phyloP scores from a whole-genome alignment of 2,329 filamentous ascomycete species.

The Juglanconis sp. region DNA sequence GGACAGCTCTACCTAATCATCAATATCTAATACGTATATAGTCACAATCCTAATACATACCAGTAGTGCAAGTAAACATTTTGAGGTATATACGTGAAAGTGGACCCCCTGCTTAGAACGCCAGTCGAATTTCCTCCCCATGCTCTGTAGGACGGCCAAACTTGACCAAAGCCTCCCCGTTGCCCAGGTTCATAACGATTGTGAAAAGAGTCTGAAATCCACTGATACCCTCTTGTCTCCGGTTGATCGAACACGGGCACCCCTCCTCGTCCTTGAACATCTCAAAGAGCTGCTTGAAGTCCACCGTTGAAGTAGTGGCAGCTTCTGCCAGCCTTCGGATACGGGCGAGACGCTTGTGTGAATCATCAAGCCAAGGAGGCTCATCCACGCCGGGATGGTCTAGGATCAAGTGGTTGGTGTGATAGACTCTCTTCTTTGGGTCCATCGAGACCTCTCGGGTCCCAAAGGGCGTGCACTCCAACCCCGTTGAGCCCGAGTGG shows the following conservation, averaged over 20 bases:
- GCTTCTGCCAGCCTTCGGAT: not conserved
- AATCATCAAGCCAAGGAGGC: slow-evolving; percentile 10
- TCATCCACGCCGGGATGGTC: slow-evolving; percentile 10
- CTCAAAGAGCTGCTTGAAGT: not conserved
- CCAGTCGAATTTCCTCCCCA: slow-evolving; percentile 11
- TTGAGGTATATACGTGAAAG: too few species aligned
- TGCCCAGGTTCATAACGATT: slow-evolving; percentile 13
- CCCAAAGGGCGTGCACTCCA: slow-evolving; percentile 13
- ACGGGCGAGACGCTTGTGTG: not conserved
- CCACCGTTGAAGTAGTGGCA: not conserved
- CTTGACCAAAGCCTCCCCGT: slow-evolving; percentile 9
- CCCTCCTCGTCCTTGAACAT: slow-evolving; percentile 15
- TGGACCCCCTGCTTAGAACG: not conserved
- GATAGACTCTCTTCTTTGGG: not conserved
- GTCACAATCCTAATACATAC: too few species aligned
- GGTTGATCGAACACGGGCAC: slow-evolving; percentile 14
- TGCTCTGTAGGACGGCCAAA: slow-evolving; percentile 11
- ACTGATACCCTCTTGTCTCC: not conserved
- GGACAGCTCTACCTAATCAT: too few species aligned
- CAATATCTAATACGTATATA: too few species aligned
- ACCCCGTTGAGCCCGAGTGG: not conserved
- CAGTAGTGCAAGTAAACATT: too few species aligned
- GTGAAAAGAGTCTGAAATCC: slow-evolving; percentile 12
- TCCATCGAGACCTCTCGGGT: slow-evolving; percentile 4
- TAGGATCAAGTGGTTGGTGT: slow-evolving; percentile 15